Base-by-base conservation (phyloP, 805 yeast species). In the Candida taoyuanica region DNA sequence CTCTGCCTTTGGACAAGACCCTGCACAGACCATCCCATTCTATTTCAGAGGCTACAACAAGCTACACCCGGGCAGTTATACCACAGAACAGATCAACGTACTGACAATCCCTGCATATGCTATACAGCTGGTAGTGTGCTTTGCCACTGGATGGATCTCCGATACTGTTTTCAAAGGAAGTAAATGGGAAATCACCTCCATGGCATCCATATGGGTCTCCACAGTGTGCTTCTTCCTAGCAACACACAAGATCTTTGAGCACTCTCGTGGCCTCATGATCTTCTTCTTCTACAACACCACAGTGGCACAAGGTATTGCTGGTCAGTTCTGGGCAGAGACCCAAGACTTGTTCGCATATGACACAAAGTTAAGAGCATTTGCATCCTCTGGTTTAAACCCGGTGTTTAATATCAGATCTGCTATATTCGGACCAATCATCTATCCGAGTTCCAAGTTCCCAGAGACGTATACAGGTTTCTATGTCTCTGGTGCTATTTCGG, bases 241-340 rank as follows among this genome's bases (percentile, higher is more conserved):
- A 12, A 36, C 44, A 17, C 44, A 40, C 15, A 40, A 36, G 33
- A 27, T 40, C 27, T 40, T 33, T 31, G 36, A 40, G 20, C 29
- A 33, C 14, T 21, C 37, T 18, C 33, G 21, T 23, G 38, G 24
- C 11, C 3, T 27, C 8, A 40, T 40, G 44, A 33, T 40, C 30
- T 40, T 40, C 36, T 36, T 40, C 38, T 33, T 42, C 30, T 42
- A 42, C 32, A 34, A 35, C 33, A 42, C 46, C n/a, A 21, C 35
- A 7, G 30, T 42, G 18, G 42, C 42, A 4, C 46, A 42, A 26
- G 46, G 42, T 31, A 24, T 38, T 13, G 29, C 42, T 29, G 46
- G 46, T 20, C 42, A 37, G 32, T 42, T 37, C 38, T 42, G 46
- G 46, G 37, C 46, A 16, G 40, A 42, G 18, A 40, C 46, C n/a